Conservation (phyloP, 306 rosid genomes). For the Lotus japonicus region DNA sequence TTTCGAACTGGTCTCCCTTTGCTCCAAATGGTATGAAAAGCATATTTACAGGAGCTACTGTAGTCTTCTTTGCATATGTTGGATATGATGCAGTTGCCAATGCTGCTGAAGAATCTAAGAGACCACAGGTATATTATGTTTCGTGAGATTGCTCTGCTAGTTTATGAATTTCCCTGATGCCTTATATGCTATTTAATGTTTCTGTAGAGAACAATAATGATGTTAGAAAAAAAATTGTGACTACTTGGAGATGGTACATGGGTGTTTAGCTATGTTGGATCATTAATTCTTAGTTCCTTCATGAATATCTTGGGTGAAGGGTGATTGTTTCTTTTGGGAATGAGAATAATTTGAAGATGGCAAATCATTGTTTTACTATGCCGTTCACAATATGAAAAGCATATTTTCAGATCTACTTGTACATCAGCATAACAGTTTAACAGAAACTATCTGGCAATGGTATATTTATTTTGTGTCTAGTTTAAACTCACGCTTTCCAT, state of each 20-base stretch:
- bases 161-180: constrained; percentile 17
- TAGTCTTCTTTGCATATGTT: constrained; percentile 94
- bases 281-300: not conserved
- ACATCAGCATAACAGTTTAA: not conserved
- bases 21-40: constrained; percentile 70
- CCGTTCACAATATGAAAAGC: not conserved
- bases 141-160: constrained; percentile 15
- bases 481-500: not conserved
- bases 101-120: constrained; percentile 97
- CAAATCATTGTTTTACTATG: not conserved
- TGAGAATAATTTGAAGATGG: not conserved
- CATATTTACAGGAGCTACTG: constrained; percentile 90
- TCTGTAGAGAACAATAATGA: not conserved
- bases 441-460: constrained; percentile 9
- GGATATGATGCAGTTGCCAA: constrained; percentile 99
- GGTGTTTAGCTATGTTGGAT: not conserved
- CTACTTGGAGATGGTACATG: constrained; percentile 47
- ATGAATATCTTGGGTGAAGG: not conserved
- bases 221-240: not conserved
- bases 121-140: constrained; percentile 61
- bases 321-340: not conserved
- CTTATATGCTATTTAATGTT: not conserved
- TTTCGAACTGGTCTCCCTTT: constrained; percentile 97
- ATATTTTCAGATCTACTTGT: not conserved
- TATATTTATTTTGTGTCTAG: not conserved